A percentile compares a stretch with the other conserved stretches of the same genome.
phyloP scores from a whole-genome alignment of 352 stramenopile genomes.

The Phytophthora foliorum region DNA sequence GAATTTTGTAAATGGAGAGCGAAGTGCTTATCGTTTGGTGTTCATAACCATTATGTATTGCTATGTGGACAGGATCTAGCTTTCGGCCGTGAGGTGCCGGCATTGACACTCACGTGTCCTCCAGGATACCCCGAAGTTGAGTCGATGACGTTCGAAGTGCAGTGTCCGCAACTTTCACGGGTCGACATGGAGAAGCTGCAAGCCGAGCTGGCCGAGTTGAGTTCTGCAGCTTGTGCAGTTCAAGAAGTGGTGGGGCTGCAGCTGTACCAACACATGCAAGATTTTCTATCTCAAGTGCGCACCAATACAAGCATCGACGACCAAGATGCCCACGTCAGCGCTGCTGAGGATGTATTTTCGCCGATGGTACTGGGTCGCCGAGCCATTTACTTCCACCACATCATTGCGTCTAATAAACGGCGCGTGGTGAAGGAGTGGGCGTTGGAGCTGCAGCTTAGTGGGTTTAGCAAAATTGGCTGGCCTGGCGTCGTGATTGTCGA shows the following conservation, averaged over 20 bases:
- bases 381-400: slow-evolving; percentile 90
- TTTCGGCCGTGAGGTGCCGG: slow-evolving; percentile 39
- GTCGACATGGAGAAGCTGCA: slow-evolving; percentile 51
- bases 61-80: slow-evolving; percentile 25
- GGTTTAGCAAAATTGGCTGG: slow-evolving; percentile 88
- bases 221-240: slow-evolving; percentile 23
- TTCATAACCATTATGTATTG: slow-evolving; percentile 6
- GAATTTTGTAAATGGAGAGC: background rate
- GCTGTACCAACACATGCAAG: slow-evolving; percentile 73
- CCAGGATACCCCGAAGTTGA: slow-evolving; percentile 45
- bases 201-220: slow-evolving; percentile 43
- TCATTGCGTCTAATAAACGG: slow-evolving; percentile 79
- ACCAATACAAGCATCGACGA: background rate
- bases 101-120: slow-evolving; percentile 62
- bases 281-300: slow-evolving; percentile 50
- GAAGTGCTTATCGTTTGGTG: background rate
- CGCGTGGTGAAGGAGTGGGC: slow-evolving; percentile 81
- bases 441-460: slow-evolving; percentile 67
- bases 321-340: slow-evolving; percentile 1
- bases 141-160: slow-evolving; percentile 53
- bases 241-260: slow-evolving; percentile 66
- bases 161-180: slow-evolving; percentile 59
- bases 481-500: slow-evolving; percentile 83
- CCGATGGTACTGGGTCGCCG: slow-evolving; percentile 58
- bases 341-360: background rate